These are phyloP conservation scores for Pseudisothecium myosuroides DNA, from an alignment of 225 moss, liverwort and hornwort genomes.

Conservation along the genomic window DNA sequence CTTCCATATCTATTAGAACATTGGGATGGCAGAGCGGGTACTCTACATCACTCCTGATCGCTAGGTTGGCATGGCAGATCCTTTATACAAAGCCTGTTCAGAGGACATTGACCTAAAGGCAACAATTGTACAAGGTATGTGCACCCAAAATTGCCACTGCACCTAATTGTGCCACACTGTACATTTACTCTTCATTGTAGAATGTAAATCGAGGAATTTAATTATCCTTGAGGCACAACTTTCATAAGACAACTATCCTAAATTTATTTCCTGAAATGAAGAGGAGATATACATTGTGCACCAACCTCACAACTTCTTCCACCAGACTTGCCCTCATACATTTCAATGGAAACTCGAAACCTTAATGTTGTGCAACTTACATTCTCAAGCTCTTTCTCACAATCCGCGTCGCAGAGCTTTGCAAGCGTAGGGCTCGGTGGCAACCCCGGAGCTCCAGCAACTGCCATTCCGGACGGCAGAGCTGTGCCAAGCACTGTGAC, in stretches of 20 bases:
- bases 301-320: not conserved
- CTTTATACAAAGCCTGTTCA: not conserved
- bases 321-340: not conserved
- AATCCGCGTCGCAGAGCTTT: constrained; percentile 44
- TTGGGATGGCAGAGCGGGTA: not conserved
- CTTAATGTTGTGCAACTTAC: constrained; percentile 19
- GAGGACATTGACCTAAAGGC: not conserved
- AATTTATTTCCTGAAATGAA: not conserved
- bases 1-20: not conserved
- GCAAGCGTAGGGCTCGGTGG: constrained; percentile 25
- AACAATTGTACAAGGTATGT: not conserved
- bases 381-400: constrained; percentile 61
- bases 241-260: not conserved
- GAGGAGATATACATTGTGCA: not conserved
- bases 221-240: not conserved
- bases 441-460: constrained; percentile 19
- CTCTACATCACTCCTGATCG: not conserved
- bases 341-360: not conserved
- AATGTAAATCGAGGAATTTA: not conserved
- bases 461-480: constrained; percentile 10
- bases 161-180: not conserved
- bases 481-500: constrained; percentile 35
- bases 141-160: not conserved
- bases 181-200: not conserved
- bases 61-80: not conserved